A percentile compares a stretch with the other conserved stretches of the same genome.
phyloP scores from a whole-genome alignment of 768 basidiomycete species.

The Boletellus ananas region DNA sequence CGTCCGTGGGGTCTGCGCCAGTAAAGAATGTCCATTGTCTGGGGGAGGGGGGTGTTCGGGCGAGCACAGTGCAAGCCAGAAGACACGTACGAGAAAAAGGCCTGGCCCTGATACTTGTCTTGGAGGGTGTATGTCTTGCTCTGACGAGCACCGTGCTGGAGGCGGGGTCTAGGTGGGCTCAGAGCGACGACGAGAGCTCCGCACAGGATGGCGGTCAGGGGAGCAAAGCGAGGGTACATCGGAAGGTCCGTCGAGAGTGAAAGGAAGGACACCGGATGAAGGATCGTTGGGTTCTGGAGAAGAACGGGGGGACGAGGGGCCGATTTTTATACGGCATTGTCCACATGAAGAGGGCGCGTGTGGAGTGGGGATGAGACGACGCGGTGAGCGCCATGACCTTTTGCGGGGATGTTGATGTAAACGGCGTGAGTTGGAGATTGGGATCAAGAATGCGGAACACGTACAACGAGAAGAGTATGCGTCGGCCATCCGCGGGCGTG shows the following conservation, averaged over 20 bases:
- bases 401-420: too few species aligned
- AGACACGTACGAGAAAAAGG: conserved; percentile 52
- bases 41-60: conserved; percentile 1
- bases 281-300: background rate
- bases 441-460: too few species aligned
- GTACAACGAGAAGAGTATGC: too few species aligned
- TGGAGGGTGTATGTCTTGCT: conserved; percentile 27
- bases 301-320: background rate
- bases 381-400: too few species aligned
- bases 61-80: background rate
- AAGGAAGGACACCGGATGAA: background rate
- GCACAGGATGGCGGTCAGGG: conserved; percentile 28
- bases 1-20: conserved; percentile 62
- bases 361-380: background rate
- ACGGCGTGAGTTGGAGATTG: too few species aligned
- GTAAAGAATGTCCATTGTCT: conserved; percentile 67
- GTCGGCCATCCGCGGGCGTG: too few species aligned
- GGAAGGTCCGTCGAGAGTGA: background rate
- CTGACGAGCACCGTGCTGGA: background rate
- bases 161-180: background rate
- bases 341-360: background rate
- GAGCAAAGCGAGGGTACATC: conserved; percentile 24
- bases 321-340: background rate
- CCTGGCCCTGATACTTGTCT: conserved; percentile 39
- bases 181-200: conserved; percentile 29